Evolutionary conservation across 805 yeast species (phyloP), one percentile per base, ranked within the genome.

Genomic region (Barnettozyma sucrosica): DNA sequence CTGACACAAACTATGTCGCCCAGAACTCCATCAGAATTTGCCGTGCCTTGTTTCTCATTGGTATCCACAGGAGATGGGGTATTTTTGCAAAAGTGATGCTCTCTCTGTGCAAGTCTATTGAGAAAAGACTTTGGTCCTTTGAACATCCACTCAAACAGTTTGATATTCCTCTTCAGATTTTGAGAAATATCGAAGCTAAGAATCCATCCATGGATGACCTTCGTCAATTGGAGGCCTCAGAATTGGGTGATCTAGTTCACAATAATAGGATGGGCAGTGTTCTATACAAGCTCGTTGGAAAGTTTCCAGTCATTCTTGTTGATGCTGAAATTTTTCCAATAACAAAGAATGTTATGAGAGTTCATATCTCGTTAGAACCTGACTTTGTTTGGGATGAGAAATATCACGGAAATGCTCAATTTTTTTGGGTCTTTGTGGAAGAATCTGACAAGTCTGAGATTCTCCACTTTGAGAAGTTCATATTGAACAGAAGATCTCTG

Each of bases 21-120:
- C 99, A 93, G 59, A 93, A 93, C 59, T 78, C 97, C 4, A 89
- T 92, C 1, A 81, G 99, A 71, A 92, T 93, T 30, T 80, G 96
- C 55, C 78, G 98, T 23, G 97, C 99, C 0, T 70, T 95, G 43
- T 89, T 93, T 56, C 68, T 90, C 52, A 81, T 93, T 51, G 95
- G 96, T 33, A 70, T 93, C 32, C 86, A 88, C 59, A 73, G 99
- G 55, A 72, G 95, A 49, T 93, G 99, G 99, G 97, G 98, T 1
- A 64, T 69, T 7, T 81, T 89, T 51, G 75, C 93, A 43, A 78
- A 81, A 47, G 76, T 84, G 6, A 76, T 90, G 77, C 68, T 93
- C 25, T 76, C 88, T 7, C 71, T 93, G 19, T 92, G 97, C 64
- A 88, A 89, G 55, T 80, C 96, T 1, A 81, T 95, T 50, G 96